These are phyloP conservation scores for Teunomyces barrocoloradensis DNA, from an alignment of 805 yeast genomes.

Conservation along the genomic window DNA sequence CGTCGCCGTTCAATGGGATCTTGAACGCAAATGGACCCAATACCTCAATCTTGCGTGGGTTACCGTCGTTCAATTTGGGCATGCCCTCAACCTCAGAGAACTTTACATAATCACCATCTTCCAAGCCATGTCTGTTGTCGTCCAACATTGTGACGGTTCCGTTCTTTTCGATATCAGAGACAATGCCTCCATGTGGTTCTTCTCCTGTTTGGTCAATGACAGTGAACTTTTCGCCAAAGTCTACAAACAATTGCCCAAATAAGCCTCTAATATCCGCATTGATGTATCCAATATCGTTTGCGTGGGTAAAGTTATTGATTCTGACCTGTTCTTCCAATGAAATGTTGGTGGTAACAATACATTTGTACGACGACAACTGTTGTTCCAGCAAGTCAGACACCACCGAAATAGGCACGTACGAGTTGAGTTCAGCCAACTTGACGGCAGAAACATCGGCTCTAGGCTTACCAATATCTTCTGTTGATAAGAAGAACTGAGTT, in stretches of 20 bases:
- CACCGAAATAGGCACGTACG: constrained; percentile 83
- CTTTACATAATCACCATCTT: constrained; percentile 88
- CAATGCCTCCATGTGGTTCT: constrained; percentile 83
- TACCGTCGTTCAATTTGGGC: constrained; percentile 68
- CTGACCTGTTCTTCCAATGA: constrained; percentile 70
- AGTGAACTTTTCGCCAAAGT: constrained; percentile 78
- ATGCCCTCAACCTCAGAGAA: constrained; percentile 85
- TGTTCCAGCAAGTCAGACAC: constrained; percentile 54
- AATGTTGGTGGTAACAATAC: constrained; percentile 77
- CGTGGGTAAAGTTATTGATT: constrained; percentile 74
- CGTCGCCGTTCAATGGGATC: constrained; percentile 52
- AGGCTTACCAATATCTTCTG: constrained; percentile 69
- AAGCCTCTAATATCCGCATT: constrained; percentile 82
- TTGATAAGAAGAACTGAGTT: constrained; percentile 80
- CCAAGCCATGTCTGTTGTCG: constrained; percentile 88
- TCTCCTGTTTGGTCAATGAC: constrained; percentile 89
- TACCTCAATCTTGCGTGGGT: constrained; percentile 72
- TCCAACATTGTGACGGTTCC: constrained; percentile 94
- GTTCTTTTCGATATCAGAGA: constrained; percentile 80
- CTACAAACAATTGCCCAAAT: constrained; percentile 86
- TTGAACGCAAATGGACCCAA: constrained; percentile 94
- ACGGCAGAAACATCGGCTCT: constrained; percentile 72
- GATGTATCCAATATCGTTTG: constrained; percentile 71
- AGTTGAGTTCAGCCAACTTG: constrained; percentile 77
- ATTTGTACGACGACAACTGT: constrained; percentile 61